phyloP scores from a whole-genome alignment of 306 rosid species.

The Neltuma alba region DNA sequence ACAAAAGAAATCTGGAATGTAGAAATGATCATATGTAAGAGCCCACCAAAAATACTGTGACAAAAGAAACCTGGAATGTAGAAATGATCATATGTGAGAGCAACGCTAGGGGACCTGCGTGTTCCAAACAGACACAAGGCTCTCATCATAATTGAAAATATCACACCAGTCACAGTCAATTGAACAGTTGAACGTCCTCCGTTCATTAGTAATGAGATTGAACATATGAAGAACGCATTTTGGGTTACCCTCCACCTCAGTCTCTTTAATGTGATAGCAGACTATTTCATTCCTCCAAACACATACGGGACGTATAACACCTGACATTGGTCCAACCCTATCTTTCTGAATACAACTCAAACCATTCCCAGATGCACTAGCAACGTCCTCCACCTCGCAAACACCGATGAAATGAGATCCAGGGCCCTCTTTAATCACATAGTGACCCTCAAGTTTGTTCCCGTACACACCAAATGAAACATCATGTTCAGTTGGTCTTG shows the following conservation, averaged over 20 bases:
- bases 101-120: too few species aligned
- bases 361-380: background rate
- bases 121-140: background rate
- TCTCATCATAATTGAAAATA: background rate
- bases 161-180: background rate
- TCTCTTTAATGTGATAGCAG: too few species aligned
- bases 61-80: background rate
- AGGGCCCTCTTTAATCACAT: background rate
- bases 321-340: too few species aligned
- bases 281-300: too few species aligned
- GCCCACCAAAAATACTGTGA: background rate
- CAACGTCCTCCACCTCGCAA: background rate
- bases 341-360: too few species aligned
- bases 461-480: background rate
- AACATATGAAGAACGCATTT: background rate
- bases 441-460: too few species aligned
- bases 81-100: background rate
- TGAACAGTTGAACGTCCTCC: background rate
- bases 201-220: background rate
- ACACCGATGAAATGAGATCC: too few species aligned
- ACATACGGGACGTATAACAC: too few species aligned
- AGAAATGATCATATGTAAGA: background rate
- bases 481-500: too few species aligned
- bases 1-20: background rate
- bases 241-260: too few species aligned